Percentiles rank a stretch among this genome's conserved stretches.
Conservation (phyloP, 1,284 basidiomycete genomes). For the Leccinum solheimii region DNA sequence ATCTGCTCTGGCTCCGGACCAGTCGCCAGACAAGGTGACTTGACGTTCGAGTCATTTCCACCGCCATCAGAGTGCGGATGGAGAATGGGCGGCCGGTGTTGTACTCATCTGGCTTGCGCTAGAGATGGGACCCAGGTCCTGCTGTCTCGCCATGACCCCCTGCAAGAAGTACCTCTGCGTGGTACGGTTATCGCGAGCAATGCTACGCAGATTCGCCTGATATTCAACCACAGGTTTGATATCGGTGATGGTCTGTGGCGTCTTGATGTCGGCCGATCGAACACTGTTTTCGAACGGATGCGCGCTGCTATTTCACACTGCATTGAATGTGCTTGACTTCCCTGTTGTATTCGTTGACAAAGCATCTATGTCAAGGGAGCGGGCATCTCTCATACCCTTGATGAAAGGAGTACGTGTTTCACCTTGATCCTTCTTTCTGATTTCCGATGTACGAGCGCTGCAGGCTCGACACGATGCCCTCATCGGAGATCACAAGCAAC, state of each 20-base stretch:
- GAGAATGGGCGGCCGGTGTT: constrained; percentile 25
- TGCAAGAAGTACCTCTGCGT: constrained; percentile 48
- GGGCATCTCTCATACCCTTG: constrained; percentile 80
- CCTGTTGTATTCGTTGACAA: constrained; percentile 95
- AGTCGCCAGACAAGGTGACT: constrained; percentile 11
- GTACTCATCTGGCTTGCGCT: constrained; percentile 7
- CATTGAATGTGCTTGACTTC: constrained; percentile 75
- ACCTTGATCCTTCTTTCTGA: constrained; percentile 9
- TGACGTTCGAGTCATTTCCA: constrained; percentile 3
- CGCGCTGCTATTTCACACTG: constrained; percentile 59
- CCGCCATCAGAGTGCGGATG: constrained; percentile 14
- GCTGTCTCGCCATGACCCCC: constrained; percentile 62
- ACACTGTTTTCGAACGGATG: constrained; percentile 71
- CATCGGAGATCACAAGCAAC: constrained; percentile 95
- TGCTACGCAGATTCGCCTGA: constrained; percentile 53
- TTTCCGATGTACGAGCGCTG: constrained; percentile 23
- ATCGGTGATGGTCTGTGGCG: constrained; percentile 58
- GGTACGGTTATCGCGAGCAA: constrained; percentile 58
- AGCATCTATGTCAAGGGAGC: constrained; percentile 95
- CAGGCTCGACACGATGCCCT: constrained; percentile 81
- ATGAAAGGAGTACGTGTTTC: constrained; percentile 78
- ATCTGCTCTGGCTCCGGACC: constrained; percentile 13
- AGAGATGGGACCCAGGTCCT: constrained; percentile 69
- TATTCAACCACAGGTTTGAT: constrained; percentile 54
- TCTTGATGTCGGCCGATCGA: constrained; percentile 71